Conservation (phyloP, 345 rosid genomes). For the Aurinia saxatilis region DNA sequence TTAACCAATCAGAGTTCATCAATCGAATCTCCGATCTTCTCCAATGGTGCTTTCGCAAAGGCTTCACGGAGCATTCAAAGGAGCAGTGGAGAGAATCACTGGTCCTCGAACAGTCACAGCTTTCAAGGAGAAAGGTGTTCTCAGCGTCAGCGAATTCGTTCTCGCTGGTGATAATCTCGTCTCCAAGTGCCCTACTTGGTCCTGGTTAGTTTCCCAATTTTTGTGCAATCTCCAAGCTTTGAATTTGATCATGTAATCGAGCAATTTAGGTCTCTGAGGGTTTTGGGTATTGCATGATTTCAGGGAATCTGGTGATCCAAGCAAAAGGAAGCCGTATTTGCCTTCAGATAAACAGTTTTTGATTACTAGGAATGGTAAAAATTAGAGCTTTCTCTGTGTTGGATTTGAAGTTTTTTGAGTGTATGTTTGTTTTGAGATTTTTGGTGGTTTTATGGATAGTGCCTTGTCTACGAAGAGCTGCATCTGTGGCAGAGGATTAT, state of each 20-base stretch:
- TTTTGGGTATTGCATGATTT: neutral
- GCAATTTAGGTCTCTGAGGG: neutral
- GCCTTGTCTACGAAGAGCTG: constrained; percentile 86
- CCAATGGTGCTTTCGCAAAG: constrained; percentile 47
- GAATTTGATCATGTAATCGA: neutral
- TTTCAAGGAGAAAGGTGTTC: constrained; percentile 93
- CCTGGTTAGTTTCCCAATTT: constrained; percentile 47
- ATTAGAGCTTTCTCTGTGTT: neutral
- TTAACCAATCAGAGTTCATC: neutral
- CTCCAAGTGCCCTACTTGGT: constrained; percentile 97
- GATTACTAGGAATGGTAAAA: constrained; percentile 79
- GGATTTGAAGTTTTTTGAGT: neutral
- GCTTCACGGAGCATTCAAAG: constrained; percentile 79
- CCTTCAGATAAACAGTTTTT: constrained; percentile 78
- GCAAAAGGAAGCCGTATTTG: constrained; percentile 75
- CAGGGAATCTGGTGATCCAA: constrained; percentile 94
- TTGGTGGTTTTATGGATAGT: constrained; percentile 31
- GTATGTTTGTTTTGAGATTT: neutral
- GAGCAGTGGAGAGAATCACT: constrained; percentile 83
- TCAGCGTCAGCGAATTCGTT: constrained; percentile 79
- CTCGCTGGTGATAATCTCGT: constrained; percentile 94
- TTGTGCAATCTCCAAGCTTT: neutral
- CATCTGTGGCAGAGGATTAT: constrained; percentile 80
- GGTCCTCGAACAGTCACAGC: constrained; percentile 87
- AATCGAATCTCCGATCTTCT: neutral